phyloP scores from a whole-genome alignment of 768 basidiomycete species.

The Cystobasidium ongulense region DNA sequence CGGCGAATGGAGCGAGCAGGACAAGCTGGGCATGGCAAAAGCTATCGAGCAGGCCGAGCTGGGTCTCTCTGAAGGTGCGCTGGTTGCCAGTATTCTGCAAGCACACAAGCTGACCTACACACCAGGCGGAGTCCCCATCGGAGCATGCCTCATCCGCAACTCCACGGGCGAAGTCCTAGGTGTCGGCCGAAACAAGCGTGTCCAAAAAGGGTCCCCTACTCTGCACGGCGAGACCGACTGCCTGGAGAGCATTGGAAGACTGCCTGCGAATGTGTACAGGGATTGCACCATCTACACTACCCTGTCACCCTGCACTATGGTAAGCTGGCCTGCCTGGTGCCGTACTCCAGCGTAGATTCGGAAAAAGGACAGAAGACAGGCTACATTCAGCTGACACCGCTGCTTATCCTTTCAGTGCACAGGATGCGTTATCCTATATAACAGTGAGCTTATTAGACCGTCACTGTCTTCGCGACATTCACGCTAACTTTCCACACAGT shows the following conservation, averaged over 20 bases:
- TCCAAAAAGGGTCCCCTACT: constrained; percentile 50
- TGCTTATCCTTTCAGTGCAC: neutral
- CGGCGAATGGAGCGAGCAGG: constrained; percentile 33
- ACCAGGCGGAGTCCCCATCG: constrained; percentile 55
- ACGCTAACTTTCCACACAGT: constrained; percentile 39
- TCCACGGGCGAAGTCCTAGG: constrained; percentile 45
- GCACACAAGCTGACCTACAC: neutral
- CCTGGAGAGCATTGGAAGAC: constrained; percentile 52
- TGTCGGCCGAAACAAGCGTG: constrained; percentile 50
- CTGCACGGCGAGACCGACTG: constrained; percentile 52
- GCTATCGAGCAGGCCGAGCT: constrained; percentile 49
- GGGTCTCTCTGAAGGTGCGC: constrained; percentile 50
- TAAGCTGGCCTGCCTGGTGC: too few relatives aligned
- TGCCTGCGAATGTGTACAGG: constrained; percentile 34
- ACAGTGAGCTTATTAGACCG: constrained; percentile 42
- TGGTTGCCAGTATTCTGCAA: neutral
- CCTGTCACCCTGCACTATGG: constrained; percentile 57
- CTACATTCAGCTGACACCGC: neutral
- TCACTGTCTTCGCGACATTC: neutral
- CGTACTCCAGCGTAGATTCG: too few relatives aligned
- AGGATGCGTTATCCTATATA: constrained; percentile 50
- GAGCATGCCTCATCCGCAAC: constrained; percentile 50
- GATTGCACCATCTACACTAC: constrained; percentile 32
- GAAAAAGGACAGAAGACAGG: constrained; percentile 58
- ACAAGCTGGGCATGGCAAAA: constrained; percentile 37